phyloP scores from a whole-genome alignment of 106 monocot genomes.

The Dendrobium catenatum region DNA sequence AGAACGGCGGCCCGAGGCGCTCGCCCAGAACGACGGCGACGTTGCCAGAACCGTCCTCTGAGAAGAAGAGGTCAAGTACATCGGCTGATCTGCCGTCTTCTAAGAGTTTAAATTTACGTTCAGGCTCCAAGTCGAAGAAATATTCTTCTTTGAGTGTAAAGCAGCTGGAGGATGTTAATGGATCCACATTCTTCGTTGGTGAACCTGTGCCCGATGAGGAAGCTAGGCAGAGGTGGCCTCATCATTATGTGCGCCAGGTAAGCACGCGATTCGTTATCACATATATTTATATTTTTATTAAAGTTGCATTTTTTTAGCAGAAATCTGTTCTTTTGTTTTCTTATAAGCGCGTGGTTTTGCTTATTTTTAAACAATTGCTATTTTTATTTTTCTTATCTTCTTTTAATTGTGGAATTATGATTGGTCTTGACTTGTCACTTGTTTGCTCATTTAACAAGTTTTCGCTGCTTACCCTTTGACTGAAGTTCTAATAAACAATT shows the following conservation, averaged over 20 bases:
- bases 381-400: too few species aligned
- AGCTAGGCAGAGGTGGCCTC: conserved; percentile 65
- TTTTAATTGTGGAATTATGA: too few species aligned
- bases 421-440: too few species aligned
- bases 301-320: too few species aligned
- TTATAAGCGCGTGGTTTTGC: too few species aligned
- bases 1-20: not conserved
- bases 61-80: not conserved
- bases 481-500: not conserved
- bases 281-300: not conserved
- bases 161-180: conserved; percentile 8
- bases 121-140: not conserved
- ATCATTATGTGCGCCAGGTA: conserved; percentile 61
- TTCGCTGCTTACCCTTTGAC: too few species aligned
- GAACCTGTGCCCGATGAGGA: conserved; percentile 63
- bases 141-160: not conserved
- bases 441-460: too few species aligned
- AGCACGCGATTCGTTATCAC: not conserved
- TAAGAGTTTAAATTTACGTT: too few species aligned
- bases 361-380: too few species aligned
- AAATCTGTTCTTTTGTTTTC: too few species aligned
- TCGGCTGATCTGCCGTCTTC: not conserved
- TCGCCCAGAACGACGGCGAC: conserved; percentile 6
- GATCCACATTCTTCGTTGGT: conserved; percentile 47
- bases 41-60: not conserved